Evolutionary conservation across 2,329 filamentous ascomycete genomes (phyloP).

Genomic region (Aspergillus fructus): DNA sequence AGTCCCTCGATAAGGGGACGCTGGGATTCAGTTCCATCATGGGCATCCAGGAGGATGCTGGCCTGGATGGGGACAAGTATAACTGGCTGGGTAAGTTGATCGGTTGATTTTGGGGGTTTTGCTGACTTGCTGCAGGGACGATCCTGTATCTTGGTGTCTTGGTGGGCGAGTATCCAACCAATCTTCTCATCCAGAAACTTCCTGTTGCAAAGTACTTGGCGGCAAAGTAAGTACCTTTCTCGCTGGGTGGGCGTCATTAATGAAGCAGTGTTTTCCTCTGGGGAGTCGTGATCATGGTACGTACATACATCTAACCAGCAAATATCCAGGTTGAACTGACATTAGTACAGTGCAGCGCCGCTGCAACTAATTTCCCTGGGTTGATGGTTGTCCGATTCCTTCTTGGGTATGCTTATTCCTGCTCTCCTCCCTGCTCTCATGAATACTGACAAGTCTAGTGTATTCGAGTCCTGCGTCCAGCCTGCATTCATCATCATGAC

Average conservation of each 20-base stretch:
- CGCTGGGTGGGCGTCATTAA: neutral
- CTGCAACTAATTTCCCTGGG: constrained; percentile 42
- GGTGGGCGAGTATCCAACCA: constrained; percentile 52
- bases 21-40: constrained; percentile 25
- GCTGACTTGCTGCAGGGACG: constrained; percentile 41
- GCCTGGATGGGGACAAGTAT: constrained; percentile 43
- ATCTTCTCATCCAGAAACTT: constrained; percentile 49
- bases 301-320: no score
- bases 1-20: constrained; percentile 24
- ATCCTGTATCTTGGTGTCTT: constrained; percentile 54
- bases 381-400: constrained; percentile 14
- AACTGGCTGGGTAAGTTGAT: constrained; percentile 25
- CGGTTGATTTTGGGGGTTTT: no score
- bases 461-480: constrained; percentile 37
- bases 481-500: constrained; percentile 33
- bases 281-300: constrained; percentile 46
- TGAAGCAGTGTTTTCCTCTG: constrained; percentile 46
- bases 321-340: no score
- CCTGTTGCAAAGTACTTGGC: constrained; percentile 51
- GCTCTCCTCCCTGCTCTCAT: no score
- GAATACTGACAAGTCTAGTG: no score
- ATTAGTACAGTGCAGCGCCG: constrained; percentile 28
- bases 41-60: constrained; percentile 25
- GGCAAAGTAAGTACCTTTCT: constrained; percentile 27
- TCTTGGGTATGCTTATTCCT: constrained; percentile 1